Evolutionary conservation across 306 rosid species (phyloP).

Genomic region (Vigna nakashimae): DNA sequence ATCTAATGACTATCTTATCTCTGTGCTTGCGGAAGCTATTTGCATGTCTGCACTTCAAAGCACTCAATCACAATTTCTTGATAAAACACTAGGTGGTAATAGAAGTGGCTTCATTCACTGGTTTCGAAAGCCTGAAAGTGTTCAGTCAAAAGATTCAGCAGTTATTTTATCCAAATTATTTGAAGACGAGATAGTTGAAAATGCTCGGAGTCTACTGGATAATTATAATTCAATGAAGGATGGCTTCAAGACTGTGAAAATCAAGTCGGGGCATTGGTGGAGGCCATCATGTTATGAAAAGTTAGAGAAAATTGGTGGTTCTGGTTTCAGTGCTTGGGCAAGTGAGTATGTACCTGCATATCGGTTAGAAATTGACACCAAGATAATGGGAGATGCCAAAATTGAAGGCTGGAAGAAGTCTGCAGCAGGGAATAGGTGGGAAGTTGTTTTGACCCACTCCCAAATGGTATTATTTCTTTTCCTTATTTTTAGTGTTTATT

Average conservation of each 20-base stretch:
- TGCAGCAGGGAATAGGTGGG: slow-evolving; percentile 71
- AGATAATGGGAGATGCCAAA: slow-evolving; percentile 55
- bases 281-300: slow-evolving; percentile 58
- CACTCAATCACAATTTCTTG: slow-evolving; percentile 67
- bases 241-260: slow-evolving; percentile 48
- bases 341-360: slow-evolving; percentile 82
- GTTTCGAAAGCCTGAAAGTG: slow-evolving; percentile 66
- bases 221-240: slow-evolving; percentile 60
- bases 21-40: slow-evolving; percentile 80
- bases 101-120: slow-evolving; percentile 58
- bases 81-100: slow-evolving; percentile 54
- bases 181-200: slow-evolving; percentile 83
- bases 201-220: slow-evolving; percentile 72
- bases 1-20: slow-evolving; percentile 65
- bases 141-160: slow-evolving; percentile 71
- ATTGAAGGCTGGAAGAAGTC: slow-evolving; percentile 84
- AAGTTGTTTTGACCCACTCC: slow-evolving; percentile 90
- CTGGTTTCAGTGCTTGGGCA: slow-evolving; percentile 82
- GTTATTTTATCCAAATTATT: slow-evolving; percentile 67
- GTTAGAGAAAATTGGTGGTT: slow-evolving; percentile 91
- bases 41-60: slow-evolving; percentile 77
- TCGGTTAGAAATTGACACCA: slow-evolving; percentile 74
- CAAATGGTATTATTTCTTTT: slow-evolving; percentile 80
- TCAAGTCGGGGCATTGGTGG: slow-evolving; percentile 71
- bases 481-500: slow-evolving; percentile 37